Conservation (phyloP, 2,329 filamentous ascomycete species). For the Nannizzia gypsea region DNA sequence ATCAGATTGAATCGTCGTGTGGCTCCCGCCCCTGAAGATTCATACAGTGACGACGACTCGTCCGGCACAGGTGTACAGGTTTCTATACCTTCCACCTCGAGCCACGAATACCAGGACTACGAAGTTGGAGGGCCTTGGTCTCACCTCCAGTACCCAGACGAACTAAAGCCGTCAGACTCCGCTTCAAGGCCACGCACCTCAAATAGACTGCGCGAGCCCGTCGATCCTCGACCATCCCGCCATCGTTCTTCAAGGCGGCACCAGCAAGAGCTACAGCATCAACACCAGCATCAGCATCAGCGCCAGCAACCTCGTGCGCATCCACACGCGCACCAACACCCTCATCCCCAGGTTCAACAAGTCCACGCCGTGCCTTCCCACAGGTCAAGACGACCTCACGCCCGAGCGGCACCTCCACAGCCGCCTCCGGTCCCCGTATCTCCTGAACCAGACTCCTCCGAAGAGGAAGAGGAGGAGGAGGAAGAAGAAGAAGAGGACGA, state of each 20-base stretch:
- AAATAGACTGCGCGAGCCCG: constrained; percentile 11
- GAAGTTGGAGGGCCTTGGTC: constrained; percentile 24
- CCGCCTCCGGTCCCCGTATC: constrained; percentile 33
- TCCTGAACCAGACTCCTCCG: constrained; percentile 42
- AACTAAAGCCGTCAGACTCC: constrained; percentile 38
- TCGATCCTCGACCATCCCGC: constrained; percentile 14
- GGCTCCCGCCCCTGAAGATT: constrained; percentile 29
- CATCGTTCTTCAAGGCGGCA: constrained; percentile 27
- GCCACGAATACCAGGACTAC: constrained; percentile 29
- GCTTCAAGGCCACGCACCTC: constrained; percentile 33
- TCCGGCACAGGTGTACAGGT: constrained; percentile 33
- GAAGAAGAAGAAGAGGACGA: constrained; percentile 7
- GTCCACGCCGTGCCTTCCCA: constrained; percentile 28
- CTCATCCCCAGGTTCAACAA: constrained; percentile 10
- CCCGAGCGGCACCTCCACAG: constrained; percentile 15
- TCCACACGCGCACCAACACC: not conserved
- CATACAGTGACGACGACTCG: constrained; percentile 35
- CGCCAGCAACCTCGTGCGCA: not conserved
- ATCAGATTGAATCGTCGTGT: constrained; percentile 31
- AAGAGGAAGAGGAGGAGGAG: constrained; percentile 1
- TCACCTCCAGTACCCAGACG: constrained; percentile 33
- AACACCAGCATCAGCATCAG: constrained; percentile 16
- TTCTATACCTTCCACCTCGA: constrained; percentile 31
- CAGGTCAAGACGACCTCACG: constrained; percentile 34
- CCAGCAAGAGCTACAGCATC: no score